Base-by-base conservation (phyloP, 306 rosid species). In the Quercus dentata region DNA sequence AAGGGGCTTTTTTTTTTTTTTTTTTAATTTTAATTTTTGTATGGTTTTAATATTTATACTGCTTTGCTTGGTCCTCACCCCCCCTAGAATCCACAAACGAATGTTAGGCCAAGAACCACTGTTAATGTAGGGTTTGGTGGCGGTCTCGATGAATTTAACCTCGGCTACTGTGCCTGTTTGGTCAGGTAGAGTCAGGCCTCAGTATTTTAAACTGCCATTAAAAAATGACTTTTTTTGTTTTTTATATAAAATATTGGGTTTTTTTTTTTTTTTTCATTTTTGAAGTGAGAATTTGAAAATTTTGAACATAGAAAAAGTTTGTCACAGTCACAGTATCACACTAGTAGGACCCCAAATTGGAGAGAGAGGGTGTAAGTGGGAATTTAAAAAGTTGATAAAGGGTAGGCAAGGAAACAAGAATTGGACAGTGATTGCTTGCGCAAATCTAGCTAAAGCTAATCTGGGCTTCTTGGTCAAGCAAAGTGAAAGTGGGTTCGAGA, bases 361-460 rank as follows among this genome's bases (percentile, higher is more conserved):
- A 56, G 46, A 41, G 46, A 41, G 46, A 58, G 83, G 78, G 84
- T 25, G 79, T 3, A 35, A 25, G 28, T 52, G 91, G 83, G 33
- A 27, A 76, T 83, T 76, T 83, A 73, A 18, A 72, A 80, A 67
- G 12, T 74, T 52, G 78, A 70, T 3, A n/a, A 78, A 83, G 94
- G 90, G 49, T 65, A 89, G 56, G 63, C 1, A 44, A 63, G 94
- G 91, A 78, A 87, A 78, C 1, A 11, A 70, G 19, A 74, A 78
- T 41, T 75, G 71, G 90, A 87, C 90, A 87, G 88, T 78, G 88
- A 69, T 85, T 92, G 91, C 94, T 89, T 90, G 96, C 89, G 91
- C 94, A 92, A 92, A 92, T 94, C 92, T 92, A 90, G 92, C 96
- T 87, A 89, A 89, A 90, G 92, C 96, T 88, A 89, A 89, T 86